Conservation (phyloP, 495 filamentous ascomycete species). For the Hapsidospora chrysogenum region DNA sequence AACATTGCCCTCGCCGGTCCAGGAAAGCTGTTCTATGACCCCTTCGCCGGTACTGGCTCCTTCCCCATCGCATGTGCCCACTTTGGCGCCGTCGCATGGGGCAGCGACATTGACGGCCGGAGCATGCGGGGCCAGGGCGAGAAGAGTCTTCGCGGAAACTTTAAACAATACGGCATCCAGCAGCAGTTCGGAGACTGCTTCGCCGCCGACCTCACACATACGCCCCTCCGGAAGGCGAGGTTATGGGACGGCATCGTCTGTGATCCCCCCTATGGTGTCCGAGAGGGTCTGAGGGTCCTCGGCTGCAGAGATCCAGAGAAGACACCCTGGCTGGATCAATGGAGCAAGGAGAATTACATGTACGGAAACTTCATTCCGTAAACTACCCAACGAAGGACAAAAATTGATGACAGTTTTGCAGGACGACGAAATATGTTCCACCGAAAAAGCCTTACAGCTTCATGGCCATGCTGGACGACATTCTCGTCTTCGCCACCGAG, state of each 20-base stretch:
- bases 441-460: slow-evolving; percentile 90
- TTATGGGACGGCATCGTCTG: slow-evolving; percentile 87
- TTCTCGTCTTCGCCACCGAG: slow-evolving; percentile 62
- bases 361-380: not conserved
- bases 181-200: slow-evolving; percentile 56
- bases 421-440: slow-evolving; percentile 62
- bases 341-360: slow-evolving; percentile 35
- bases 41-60: slow-evolving; percentile 86
- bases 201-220: slow-evolving; percentile 77
- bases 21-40: slow-evolving; percentile 77
- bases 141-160: slow-evolving; percentile 53
- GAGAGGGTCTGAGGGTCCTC: slow-evolving; percentile 79
- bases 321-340: slow-evolving; percentile 40
- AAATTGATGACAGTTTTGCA: slow-evolving; percentile 14
- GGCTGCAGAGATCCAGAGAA: slow-evolving; percentile 54
- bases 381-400: not conserved
- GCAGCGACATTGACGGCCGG: slow-evolving; percentile 85
- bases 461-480: slow-evolving; percentile 70
- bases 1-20: slow-evolving; percentile 75
- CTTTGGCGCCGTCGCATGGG: slow-evolving; percentile 66
- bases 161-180: slow-evolving; percentile 61
- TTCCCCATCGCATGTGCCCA: slow-evolving; percentile 77
- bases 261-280: slow-evolving; percentile 94
- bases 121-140: slow-evolving; percentile 52
- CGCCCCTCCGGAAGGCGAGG: slow-evolving; percentile 42